Evolutionary conservation across 257 asterid species (phyloP).

Genomic region (Solanum chaucha): DNA sequence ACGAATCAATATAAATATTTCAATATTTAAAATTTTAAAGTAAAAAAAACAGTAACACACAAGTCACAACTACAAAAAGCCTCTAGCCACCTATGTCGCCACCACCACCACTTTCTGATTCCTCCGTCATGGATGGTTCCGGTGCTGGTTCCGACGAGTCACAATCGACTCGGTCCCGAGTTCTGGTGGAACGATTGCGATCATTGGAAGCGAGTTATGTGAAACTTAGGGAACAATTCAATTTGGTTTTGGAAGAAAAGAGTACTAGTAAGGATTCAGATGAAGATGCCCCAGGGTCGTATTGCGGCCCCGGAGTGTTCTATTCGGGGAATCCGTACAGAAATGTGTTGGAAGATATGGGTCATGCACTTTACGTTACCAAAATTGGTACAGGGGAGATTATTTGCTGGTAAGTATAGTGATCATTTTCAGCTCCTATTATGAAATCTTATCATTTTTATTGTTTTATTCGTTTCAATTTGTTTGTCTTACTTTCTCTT

Average conservation of each 20-base stretch:
- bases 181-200: constrained; percentile 22
- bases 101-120: not conserved
- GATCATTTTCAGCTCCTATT: not conserved
- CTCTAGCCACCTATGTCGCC: not conserved
- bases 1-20: not conserved
- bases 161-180: not conserved
- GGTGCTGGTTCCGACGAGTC: not conserved
- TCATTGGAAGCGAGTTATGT: constrained; percentile 43
- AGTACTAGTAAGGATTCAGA: not conserved
- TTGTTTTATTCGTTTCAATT: too few relatives aligned
- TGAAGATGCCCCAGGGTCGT: constrained; percentile 8
- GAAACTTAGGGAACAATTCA: constrained; percentile 33
- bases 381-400: constrained; percentile 36
- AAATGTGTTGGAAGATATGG: constrained; percentile 43
- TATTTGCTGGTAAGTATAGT: constrained; percentile 32
- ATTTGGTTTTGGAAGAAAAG: constrained; percentile 20
- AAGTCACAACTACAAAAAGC: not conserved
- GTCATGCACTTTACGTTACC: constrained; percentile 52
- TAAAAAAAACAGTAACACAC: not conserved
- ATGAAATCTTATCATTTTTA: too few relatives aligned
- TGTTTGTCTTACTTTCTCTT: too few relatives aligned
- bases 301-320: constrained; percentile 24
- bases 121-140: constrained; percentile 34
- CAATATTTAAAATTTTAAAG: not conserved
- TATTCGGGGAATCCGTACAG: constrained; percentile 29